Evolutionary conservation across 352 stramenopile genomes (phyloP).

Genomic region (Pythium plurisporium): DNA sequence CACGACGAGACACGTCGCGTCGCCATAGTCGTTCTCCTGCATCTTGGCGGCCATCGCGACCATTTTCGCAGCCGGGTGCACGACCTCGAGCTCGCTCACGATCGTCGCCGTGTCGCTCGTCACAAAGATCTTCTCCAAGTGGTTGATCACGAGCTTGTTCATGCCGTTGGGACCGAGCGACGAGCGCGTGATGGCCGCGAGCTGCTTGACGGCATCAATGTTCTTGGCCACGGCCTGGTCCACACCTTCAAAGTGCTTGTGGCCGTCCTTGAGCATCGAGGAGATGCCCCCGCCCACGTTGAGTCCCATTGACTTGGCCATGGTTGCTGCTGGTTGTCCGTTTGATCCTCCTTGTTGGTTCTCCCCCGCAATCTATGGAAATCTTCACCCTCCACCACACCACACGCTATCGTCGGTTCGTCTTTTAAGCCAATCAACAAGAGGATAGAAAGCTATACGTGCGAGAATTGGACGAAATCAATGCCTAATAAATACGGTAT

Average conservation of each 20-base stretch:
- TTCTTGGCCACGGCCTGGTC: slow-evolving; percentile 97
- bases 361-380: slow-evolving; percentile 25
- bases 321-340: slow-evolving; percentile 20
- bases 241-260: slow-evolving; percentile 94
- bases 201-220: slow-evolving; percentile 97
- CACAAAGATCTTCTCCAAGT: slow-evolving; percentile 99
- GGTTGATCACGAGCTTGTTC: slow-evolving; percentile 99
- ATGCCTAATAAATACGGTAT: slow-evolving; percentile 21
- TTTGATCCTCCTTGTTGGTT: not conserved
- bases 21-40: slow-evolving; percentile 96
- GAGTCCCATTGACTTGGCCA: slow-evolving; percentile 93
- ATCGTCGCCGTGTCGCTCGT: slow-evolving; percentile 99
- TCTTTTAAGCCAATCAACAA: slow-evolving; percentile 15
- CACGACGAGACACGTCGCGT: slow-evolving; percentile 97
- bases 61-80: slow-evolving; percentile 98
- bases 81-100: slow-evolving; percentile 97
- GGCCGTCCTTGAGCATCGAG: slow-evolving; percentile 98
- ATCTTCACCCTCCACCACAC: slow-evolving; percentile 24
- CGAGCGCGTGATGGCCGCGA: slow-evolving; percentile 96
- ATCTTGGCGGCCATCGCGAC: slow-evolving; percentile 97
- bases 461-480: slow-evolving; percentile 10
- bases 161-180: slow-evolving; percentile 98
- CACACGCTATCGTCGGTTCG: slow-evolving; percentile 13
- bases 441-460: not conserved
- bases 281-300: slow-evolving; percentile 95